A percentile compares a stretch with the other conserved stretches of the same genome.
Evolutionary conservation across 2,329 filamentous ascomycete species (phyloP).

Genomic region (Claviceps arundinis): DNA sequence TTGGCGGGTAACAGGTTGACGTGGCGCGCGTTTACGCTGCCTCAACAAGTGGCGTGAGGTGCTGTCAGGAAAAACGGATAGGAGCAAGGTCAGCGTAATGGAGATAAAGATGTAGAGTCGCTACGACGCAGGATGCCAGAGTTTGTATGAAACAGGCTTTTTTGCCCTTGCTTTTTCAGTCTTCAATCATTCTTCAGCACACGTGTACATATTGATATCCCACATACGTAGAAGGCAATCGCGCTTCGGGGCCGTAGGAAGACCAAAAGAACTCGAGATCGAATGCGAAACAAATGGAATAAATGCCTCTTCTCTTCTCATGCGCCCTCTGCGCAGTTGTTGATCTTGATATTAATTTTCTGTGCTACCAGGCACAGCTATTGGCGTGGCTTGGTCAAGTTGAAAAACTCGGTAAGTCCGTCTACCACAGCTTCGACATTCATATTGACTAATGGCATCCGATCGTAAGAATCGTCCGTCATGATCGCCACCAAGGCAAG

Average conservation of each 20-base stretch:
- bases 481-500: constrained; percentile 75
- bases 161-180: not conserved
- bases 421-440: constrained; percentile 74
- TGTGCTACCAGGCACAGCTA: constrained; percentile 5
- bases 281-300: too few relatives aligned
- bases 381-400: constrained; percentile 49
- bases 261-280: not conserved
- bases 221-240: not conserved
- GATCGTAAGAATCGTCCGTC: constrained; percentile 73
- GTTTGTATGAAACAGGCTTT: not conserved
- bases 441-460: constrained; percentile 75
- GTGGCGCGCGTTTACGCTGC: constrained; percentile 34
- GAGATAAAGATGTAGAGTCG: not conserved
- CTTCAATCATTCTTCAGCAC: too few relatives aligned
- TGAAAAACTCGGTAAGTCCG: constrained; percentile 67
- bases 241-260: not conserved
- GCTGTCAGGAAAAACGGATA: not conserved
- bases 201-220: too few relatives aligned
- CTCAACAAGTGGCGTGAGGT: constrained; percentile 1
- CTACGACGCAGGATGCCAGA: not conserved
- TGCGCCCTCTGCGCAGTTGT: not conserved
- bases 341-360: not conserved
- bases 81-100: not conserved
- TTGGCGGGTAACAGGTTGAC: constrained; percentile 33
- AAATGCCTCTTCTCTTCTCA: not conserved